These are phyloP conservation scores for Cryoendolithus antarcticus DNA, from an alignment of 2,329 filamentous ascomycete species.

Conservation along the genomic window DNA sequence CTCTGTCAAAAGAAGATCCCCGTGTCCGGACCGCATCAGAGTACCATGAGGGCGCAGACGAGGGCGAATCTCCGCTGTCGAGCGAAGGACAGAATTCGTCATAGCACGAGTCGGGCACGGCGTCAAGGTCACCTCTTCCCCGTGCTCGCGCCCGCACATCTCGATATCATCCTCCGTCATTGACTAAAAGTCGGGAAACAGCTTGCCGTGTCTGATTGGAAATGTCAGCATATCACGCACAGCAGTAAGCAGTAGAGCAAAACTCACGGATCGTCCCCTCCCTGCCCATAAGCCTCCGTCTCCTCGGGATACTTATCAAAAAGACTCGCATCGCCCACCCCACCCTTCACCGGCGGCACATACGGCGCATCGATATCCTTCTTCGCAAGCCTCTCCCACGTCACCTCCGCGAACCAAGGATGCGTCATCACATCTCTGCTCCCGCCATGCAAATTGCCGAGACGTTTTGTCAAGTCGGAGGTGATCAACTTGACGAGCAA, in stretches of 20 bases:
- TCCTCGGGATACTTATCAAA: conserved; percentile 98
- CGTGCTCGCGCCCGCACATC: no score
- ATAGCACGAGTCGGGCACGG: no score
- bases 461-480: conserved; percentile 80
- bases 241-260: no score
- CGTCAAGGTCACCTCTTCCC: no score
- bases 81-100: no score
- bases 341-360: conserved; percentile 86
- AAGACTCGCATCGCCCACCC: conserved; percentile 87
- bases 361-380: conserved; percentile 99
- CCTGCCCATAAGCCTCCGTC: conserved; percentile 75
- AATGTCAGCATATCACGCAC: conserved; percentile 11
- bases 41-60: no score
- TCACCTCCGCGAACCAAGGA: conserved; percentile 93
- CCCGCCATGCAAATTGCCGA: conserved; percentile 88
- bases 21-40: no score
- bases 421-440: conserved; percentile 90
- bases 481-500: conserved; percentile 89
- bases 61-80: no score
- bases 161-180: no score
- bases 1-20: no score
- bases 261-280: conserved; percentile 74
- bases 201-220: conserved; percentile 51
- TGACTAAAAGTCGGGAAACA: conserved; percentile 60
- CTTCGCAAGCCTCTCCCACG: conserved; percentile 84